A percentile compares a stretch with the other conserved stretches of the same genome.
Conservation (phyloP, 2,329 filamentous ascomycete genomes). For the Ascomycota sp. region DNA sequence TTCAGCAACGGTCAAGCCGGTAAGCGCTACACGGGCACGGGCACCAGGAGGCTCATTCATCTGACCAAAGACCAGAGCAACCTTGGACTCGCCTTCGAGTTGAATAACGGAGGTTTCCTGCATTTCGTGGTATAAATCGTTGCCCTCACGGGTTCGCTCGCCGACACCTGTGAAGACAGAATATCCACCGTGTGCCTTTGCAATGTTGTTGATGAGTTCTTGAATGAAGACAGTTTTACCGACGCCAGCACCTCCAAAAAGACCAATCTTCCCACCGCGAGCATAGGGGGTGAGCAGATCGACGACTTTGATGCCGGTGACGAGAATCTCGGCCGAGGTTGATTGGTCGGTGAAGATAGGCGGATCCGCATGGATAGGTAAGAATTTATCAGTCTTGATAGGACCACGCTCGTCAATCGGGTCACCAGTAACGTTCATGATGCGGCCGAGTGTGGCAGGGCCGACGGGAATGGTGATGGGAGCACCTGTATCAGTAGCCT, state of each 20-base stretch:
- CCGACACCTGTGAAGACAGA: constrained; percentile 99
- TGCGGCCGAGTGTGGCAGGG: constrained; percentile 82
- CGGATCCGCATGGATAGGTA: constrained; percentile 86
- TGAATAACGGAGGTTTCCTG: constrained; percentile 99
- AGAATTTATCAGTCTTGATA: constrained; percentile 76
- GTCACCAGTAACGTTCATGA: constrained; percentile 99
- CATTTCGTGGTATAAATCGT: constrained; percentile 99
- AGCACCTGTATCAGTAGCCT: constrained; percentile 69
- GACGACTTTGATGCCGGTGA: constrained; percentile 99
- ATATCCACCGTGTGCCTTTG: constrained; percentile 99
- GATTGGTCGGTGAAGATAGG: constrained; percentile 90
- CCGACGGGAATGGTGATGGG: constrained; percentile 97
- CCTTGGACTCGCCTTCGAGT: constrained; percentile 98
- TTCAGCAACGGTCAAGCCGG: constrained; percentile 62
- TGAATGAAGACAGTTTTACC: constrained; percentile 99
- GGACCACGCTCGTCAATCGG: constrained; percentile 98
- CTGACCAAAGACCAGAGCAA: constrained; percentile 97
- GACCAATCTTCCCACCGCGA: constrained; percentile 99
- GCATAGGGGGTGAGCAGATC: constrained; percentile 96
- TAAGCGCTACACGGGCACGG: constrained; percentile 98
- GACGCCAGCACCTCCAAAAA: constrained; percentile 99
- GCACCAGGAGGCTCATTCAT: constrained; percentile 99
- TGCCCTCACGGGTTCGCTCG: constrained; percentile 99
- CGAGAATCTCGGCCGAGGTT: constrained; percentile 85
- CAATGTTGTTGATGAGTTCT: constrained; percentile 99